phyloP scores from a whole-genome alignment of 2,329 filamentous ascomycete species.

The Diaporthe vaccinii region DNA sequence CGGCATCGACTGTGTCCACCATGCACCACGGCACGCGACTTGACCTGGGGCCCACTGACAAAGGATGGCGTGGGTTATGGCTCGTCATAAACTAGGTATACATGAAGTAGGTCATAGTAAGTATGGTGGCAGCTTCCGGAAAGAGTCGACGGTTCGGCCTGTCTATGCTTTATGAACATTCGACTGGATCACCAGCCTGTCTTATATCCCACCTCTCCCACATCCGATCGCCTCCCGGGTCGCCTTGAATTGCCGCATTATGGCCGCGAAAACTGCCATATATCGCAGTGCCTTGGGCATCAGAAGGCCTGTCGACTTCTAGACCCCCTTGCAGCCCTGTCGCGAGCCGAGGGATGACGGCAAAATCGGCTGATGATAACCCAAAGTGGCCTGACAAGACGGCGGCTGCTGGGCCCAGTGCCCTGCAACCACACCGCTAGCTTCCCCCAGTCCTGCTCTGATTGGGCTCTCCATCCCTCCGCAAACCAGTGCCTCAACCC shows the following conservation, averaged over 20 bases:
- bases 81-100: background rate
- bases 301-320: background rate
- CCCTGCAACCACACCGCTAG: conserved; percentile 22
- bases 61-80: background rate
- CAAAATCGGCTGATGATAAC: conserved; percentile 38
- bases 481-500: background rate
- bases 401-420: conserved; percentile 18
- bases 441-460: conserved; percentile 17
- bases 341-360: conserved; percentile 32
- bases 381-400: conserved; percentile 37
- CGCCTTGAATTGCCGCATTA: conserved; percentile 5
- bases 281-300: conserved; percentile 18
- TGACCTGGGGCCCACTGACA: background rate
- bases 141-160: background rate
- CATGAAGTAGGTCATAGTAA: background rate
- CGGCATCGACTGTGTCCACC: background rate
- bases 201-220: conserved; percentile 18
- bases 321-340: conserved; percentile 17
- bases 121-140: background rate
- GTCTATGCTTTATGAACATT: background rate
- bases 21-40: background rate
- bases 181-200: conserved; percentile 16
- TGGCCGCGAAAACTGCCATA: background rate
- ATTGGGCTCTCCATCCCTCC: conserved; percentile 31
- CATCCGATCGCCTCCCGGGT: background rate